Evolutionary conservation across 1,139 yeast genomes (phyloP).

Genomic region (Candida buenavistaensis): DNA sequence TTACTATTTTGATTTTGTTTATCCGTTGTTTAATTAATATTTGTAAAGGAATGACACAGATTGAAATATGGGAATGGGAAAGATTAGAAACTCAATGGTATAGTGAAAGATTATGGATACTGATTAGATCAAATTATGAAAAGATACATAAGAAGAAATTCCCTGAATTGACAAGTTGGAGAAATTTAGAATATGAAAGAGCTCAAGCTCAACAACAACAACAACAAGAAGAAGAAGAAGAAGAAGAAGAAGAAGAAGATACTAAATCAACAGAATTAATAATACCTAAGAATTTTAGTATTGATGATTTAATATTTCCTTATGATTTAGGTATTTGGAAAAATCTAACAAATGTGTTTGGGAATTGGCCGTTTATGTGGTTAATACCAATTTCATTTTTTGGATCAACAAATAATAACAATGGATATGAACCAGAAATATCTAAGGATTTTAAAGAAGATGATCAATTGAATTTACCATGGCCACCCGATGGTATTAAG

Average conservation of each 20-base stretch:
- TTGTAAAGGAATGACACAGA: constrained; percentile 80
- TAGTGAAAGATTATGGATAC: constrained; percentile 53
- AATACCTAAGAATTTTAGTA: constrained; percentile 39
- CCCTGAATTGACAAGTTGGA: constrained; percentile 53
- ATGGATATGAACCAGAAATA: constrained; percentile 51
- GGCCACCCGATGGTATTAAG: constrained; percentile 88
- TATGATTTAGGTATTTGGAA: constrained; percentile 68
- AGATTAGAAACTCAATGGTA: constrained; percentile 67
- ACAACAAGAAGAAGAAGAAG: constrained; percentile 14
- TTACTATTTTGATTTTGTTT: constrained; percentile 58
- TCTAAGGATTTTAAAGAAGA: constrained; percentile 51
- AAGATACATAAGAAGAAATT: constrained; percentile 42
- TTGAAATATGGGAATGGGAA: constrained; percentile 91
- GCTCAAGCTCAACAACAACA: constrained; percentile 21
- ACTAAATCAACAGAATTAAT: constrained; percentile 13
- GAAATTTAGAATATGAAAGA: constrained; percentile 18
- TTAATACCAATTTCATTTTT: constrained; percentile 69
- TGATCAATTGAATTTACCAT: constrained; percentile 67
- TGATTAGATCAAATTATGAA: constrained; percentile 47
- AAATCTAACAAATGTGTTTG: constrained; percentile 53
- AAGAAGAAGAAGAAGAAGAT: constrained; percentile 6
- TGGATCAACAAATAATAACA: constrained; percentile 44
- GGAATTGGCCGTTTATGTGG: constrained; percentile 68
- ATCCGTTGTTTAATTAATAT: constrained; percentile 60
- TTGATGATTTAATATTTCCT: constrained; percentile 72